Percentiles rank a stretch among this genome's conserved stretches.
These are phyloP conservation scores for Trebouxia sp. DNA, from an alignment of 139 green algal genomes.

Conservation along the genomic window DNA sequence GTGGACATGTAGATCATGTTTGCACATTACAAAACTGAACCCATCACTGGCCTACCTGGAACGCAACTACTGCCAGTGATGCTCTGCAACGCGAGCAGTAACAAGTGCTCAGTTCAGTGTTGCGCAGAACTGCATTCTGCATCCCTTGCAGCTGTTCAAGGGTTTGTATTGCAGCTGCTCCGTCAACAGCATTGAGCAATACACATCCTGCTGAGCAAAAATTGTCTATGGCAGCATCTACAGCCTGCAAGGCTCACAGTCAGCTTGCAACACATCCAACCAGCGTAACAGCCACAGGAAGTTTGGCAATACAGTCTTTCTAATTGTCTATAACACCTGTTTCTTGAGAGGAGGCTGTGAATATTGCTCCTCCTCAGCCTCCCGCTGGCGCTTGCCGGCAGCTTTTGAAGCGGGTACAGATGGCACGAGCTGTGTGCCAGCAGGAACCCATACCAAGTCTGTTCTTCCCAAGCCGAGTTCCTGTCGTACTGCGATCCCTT, in stretches of 20 bases:
- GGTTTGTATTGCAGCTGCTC: constrained; percentile 24
- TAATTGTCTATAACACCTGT: constrained; percentile 25
- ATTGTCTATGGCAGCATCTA: constrained; percentile 27
- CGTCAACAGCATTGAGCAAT: constrained; percentile 27
- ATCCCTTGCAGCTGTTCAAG: constrained; percentile 24
- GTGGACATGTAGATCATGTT: constrained; percentile 26
- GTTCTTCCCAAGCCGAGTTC: constrained; percentile 21
- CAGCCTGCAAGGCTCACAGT: constrained; percentile 23
- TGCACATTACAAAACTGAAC: constrained; percentile 23
- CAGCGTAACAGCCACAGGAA: constrained; percentile 22
- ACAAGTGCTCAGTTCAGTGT: constrained; percentile 22
- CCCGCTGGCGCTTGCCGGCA: constrained; percentile 15
- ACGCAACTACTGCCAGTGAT: constrained; percentile 24
- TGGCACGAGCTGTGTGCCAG: constrained; percentile 22
- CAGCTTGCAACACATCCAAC: constrained; percentile 24
- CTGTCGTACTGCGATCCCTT: constrained; percentile 24
- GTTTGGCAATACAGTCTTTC: constrained; percentile 26
- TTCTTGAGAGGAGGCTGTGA: constrained; percentile 24
- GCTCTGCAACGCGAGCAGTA: constrained; percentile 21
- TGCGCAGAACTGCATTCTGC: constrained; percentile 22
- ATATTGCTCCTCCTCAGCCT: constrained; percentile 24
- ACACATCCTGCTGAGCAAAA: constrained; percentile 26
- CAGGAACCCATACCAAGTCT: constrained; percentile 24
- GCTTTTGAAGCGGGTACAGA: constrained; percentile 23
- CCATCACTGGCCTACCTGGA: constrained; percentile 23